Percentiles rank a stretch among this genome's conserved stretches.
Evolutionary conservation across 495 filamentous ascomycete genomes (phyloP).

Genomic region (Parathielavia hyrcaniae): DNA sequence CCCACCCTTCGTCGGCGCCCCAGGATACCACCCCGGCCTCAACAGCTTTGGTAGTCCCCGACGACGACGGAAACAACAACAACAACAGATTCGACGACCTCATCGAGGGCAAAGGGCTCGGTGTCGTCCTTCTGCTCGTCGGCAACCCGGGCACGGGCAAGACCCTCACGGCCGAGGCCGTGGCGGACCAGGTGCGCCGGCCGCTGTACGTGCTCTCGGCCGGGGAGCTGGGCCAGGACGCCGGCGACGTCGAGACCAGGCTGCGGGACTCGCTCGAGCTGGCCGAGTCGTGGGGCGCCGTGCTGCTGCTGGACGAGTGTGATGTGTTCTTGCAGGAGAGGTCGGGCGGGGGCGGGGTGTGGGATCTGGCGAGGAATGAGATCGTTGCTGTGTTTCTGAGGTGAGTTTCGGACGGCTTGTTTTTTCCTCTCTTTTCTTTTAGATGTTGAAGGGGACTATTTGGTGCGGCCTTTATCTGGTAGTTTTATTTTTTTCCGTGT

Average conservation of each 20-base stretch:
- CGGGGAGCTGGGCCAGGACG: background rate
- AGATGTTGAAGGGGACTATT: too few relatives aligned
- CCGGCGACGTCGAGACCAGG: too few relatives aligned
- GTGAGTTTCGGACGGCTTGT: background rate
- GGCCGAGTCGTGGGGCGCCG: background rate
- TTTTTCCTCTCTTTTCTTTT: background rate
- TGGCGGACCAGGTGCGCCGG: background rate
- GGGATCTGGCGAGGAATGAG: conserved; percentile 2
- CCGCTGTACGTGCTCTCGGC: background rate
- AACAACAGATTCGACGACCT: background rate
- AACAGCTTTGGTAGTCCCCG: too few relatives aligned
- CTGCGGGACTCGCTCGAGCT: background rate
- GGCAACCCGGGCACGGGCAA: conserved; percentile 1
- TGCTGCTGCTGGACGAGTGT: background rate
- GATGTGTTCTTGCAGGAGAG: background rate
- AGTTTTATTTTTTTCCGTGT: too few relatives aligned
- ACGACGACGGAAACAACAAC: too few relatives aligned
- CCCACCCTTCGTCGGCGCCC: background rate
- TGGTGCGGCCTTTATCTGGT: too few relatives aligned
- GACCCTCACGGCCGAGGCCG: conserved; percentile 3
- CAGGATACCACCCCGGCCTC: too few relatives aligned
- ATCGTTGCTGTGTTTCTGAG: background rate
- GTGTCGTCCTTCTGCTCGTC: background rate
- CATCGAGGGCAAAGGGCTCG: background rate
- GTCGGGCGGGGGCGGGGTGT: background rate